Base-by-base conservation (phyloP, 2,329 filamentous ascomycete genomes). In the Chaetomium sp. region DNA sequence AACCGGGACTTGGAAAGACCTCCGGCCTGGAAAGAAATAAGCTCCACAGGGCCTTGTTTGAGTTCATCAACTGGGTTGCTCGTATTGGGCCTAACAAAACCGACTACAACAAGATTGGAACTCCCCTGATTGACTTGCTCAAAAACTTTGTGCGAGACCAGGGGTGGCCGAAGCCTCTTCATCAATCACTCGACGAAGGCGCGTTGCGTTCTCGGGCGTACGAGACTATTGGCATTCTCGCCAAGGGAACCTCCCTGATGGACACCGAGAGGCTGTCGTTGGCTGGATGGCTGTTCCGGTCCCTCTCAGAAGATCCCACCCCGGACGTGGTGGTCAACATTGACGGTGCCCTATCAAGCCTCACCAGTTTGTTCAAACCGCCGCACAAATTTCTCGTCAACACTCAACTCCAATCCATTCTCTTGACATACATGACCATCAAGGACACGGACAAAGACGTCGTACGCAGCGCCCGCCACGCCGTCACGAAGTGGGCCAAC, bases 401-500 rank as follows among this genome's bases (percentile, higher is more conserved):
- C 43, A 60, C 68, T 33, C 49, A 69, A 41, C 70, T 83, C 33
- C 75, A 74, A 52, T 64, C 66, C 3, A 77, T 94, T 52, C 76
- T 95, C 7, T 73, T 91, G 7, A 77, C 79, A 34, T 87, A 90
- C 62, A 88, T 90, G 79, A 74, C 73, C 46, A 72, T 80, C 1
- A 64, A 74, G 0, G 76, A 80, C 12, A 3, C 79, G 10, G 72
- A 73, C 5, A 64, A 69, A 1, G 73, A 75, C n/a, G 74, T 80
- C 12, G 74, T 85, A n/a, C 80, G 87, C 62, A 91, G 87, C 64
- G 87, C 88, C 37, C 84, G 89, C 6, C 94, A 91, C 71, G 86
- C 89, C 19, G 86, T 86, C 32, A 85, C 94, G 6, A 88, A 94
- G 56, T 96, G 92, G 77, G 89, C 90, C 9, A 97, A 97, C 67